These are phyloP conservation scores for Gleditsia sinensis DNA, from an alignment of 306 rosid genomes.

Conservation along the genomic window DNA sequence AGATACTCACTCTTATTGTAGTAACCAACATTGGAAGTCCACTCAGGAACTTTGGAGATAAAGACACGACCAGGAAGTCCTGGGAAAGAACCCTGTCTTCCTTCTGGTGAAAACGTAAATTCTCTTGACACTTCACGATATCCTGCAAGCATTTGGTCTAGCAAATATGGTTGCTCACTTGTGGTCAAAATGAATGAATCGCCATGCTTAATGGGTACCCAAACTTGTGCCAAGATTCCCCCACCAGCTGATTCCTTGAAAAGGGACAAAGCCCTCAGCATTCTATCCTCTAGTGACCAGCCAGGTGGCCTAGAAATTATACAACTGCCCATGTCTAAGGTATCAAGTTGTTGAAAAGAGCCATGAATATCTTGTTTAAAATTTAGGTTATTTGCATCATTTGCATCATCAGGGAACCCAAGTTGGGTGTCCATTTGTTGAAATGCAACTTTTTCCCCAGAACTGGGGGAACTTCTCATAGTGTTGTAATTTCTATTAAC, in stretches of 20 bases:
- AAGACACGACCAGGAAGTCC: slow-evolving; percentile 98
- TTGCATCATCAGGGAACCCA: slow-evolving; percentile 40
- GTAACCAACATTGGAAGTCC: slow-evolving; percentile 90
- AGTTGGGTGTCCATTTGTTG: slow-evolving; percentile 56
- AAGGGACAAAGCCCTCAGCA: slow-evolving; percentile 79
- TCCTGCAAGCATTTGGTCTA: slow-evolving; percentile 82
- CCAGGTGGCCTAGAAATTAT: slow-evolving; percentile 50
- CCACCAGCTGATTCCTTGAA: slow-evolving; percentile 81
- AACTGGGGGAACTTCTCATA: slow-evolving; percentile 37
- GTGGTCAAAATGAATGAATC: slow-evolving; percentile 72
- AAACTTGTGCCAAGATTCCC: slow-evolving; percentile 91
- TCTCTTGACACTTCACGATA: slow-evolving; percentile 90
- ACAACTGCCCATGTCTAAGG: slow-evolving; percentile 34
- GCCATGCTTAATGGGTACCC: slow-evolving; percentile 83
- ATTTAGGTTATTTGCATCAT: slow-evolving; percentile 21
- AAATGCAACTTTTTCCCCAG: slow-evolving; percentile 49
- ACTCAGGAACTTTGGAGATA: slow-evolving; percentile 77
- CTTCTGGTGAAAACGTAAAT: slow-evolving; percentile 68
- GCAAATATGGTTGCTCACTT: slow-evolving; percentile 91
- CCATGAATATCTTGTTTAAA: slow-evolving; percentile 34
- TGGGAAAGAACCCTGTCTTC: slow-evolving; percentile 46
- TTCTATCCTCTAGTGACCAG: slow-evolving; percentile 82
- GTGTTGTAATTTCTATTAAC: slow-evolving; percentile 45
- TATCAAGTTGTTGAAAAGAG: slow-evolving; percentile 38
- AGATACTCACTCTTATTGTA: slow-evolving; percentile 72